Conservation (phyloP, 371 early-diverging fungal genomes). For the Coemansia sp. region DNA sequence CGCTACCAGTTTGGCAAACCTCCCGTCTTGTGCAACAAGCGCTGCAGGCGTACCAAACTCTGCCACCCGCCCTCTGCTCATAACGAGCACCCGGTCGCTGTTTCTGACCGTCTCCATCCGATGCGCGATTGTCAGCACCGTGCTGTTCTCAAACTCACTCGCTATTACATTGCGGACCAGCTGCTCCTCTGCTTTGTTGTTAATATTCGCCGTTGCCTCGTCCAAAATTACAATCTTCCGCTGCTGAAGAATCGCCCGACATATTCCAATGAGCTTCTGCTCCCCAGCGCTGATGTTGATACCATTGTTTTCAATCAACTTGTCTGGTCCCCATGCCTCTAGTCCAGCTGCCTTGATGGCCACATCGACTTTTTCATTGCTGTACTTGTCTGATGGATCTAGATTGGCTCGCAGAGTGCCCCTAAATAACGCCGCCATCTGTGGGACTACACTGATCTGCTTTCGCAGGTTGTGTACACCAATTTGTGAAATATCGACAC, state of each 20-base stretch:
- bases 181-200: constrained; percentile 55
- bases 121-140: constrained; percentile 63
- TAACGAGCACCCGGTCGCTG: constrained; percentile 29
- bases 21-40: constrained; percentile 6
- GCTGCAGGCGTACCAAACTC: constrained; percentile 26
- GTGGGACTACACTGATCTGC: constrained; percentile 65
- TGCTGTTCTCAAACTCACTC: constrained; percentile 51
- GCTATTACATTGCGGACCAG: constrained; percentile 58
- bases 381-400: constrained; percentile 56
- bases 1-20: constrained; percentile 8
- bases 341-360: constrained; percentile 56
- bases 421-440: constrained; percentile 58
- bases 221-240: constrained; percentile 62
- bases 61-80: constrained; percentile 20
- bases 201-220: constrained; percentile 66
- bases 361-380: constrained; percentile 56
- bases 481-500: constrained; percentile 56
- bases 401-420: constrained; percentile 62
- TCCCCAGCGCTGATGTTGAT: constrained; percentile 62
- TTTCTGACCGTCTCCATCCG: constrained; percentile 62
- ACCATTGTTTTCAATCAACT: constrained; percentile 53
- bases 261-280: constrained; percentile 56
- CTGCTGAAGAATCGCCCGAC: constrained; percentile 53
- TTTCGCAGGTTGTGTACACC: constrained; percentile 60
- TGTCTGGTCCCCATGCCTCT: constrained; percentile 35